These are phyloP conservation scores for Malassezia pachydermatis DNA, from an alignment of 1,284 basidiomycete genomes.

Conservation along the genomic window DNA sequence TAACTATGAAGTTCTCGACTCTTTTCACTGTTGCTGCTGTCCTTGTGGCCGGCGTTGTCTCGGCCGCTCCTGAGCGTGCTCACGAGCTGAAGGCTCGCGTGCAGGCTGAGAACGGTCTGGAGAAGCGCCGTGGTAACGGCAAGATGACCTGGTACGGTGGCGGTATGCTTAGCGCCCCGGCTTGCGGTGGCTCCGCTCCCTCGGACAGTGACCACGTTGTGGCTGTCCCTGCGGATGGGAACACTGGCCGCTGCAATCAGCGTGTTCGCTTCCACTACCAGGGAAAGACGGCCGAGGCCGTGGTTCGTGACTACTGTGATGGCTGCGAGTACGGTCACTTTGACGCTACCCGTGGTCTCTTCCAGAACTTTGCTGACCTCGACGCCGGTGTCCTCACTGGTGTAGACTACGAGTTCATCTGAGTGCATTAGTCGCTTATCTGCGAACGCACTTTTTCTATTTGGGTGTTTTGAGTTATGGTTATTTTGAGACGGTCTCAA, in stretches of 20 bases:
- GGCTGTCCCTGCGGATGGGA: slow-evolving; percentile 31
- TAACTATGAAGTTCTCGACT: slow-evolving; percentile 33
- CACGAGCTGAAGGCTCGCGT: slow-evolving; percentile 32
- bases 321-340: slow-evolving; percentile 31
- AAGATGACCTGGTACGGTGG: slow-evolving; percentile 38
- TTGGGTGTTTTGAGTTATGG: no score
- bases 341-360: slow-evolving; percentile 32
- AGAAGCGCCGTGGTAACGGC: slow-evolving; percentile 22
- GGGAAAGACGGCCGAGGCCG: slow-evolving; percentile 34
- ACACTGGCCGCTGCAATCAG: slow-evolving; percentile 36
- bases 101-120: slow-evolving; percentile 11
- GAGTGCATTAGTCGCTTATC: neutral
- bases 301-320: slow-evolving; percentile 33
- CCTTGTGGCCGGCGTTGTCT: slow-evolving; percentile 15
- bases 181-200: slow-evolving; percentile 38
- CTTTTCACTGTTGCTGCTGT: slow-evolving; percentile 20
- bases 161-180: slow-evolving; percentile 31
- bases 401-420: slow-evolving; percentile 21
- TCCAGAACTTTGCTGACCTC: slow-evolving; percentile 31
- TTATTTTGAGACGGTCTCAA: no score
- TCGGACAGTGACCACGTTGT: slow-evolving; percentile 28
- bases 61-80: slow-evolving; percentile 17
- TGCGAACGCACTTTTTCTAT: no score
- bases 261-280: slow-evolving; percentile 30
- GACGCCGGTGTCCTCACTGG: slow-evolving; percentile 28